These are phyloP conservation scores for Botrytis pseudocinerea DNA, from an alignment of 2,329 filamentous ascomycete genomes.

Conservation along the genomic window DNA sequence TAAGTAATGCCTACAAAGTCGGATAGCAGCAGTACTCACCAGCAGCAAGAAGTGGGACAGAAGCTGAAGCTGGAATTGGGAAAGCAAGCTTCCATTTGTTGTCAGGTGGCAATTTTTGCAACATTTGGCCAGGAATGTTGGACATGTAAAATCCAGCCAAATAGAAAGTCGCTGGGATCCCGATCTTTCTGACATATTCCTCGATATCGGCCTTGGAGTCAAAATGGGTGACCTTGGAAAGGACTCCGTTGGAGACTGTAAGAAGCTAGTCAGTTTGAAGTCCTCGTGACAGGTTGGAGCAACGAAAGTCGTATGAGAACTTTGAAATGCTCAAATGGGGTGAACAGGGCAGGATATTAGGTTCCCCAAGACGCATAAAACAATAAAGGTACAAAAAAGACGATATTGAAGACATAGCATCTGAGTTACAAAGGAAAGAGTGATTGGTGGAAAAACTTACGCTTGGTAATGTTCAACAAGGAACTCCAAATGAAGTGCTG, in stretches of 20 bases:
- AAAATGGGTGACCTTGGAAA: constrained; percentile 45
- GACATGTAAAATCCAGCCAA: constrained; percentile 54
- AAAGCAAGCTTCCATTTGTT: constrained; percentile 39
- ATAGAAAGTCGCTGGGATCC: constrained; percentile 51
- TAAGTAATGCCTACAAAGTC: background rate
- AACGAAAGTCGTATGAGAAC: background rate
- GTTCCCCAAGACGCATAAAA: background rate
- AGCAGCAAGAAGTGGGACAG: constrained; percentile 42
- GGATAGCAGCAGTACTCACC: background rate
- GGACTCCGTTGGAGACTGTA: constrained; percentile 45
- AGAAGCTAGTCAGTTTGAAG: background rate
- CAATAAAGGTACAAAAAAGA: background rate
- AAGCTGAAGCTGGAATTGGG: constrained; percentile 38
- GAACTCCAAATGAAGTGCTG: constrained; percentile 51
- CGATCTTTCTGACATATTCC: constrained; percentile 41
- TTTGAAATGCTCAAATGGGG: background rate
- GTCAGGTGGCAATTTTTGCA: constrained; percentile 35
- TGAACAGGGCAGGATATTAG: background rate
- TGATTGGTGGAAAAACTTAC: constrained; percentile 36
- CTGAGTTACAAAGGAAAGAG: background rate
- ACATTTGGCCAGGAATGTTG: constrained; percentile 44
- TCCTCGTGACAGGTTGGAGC: background rate
- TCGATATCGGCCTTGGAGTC: constrained; percentile 45
- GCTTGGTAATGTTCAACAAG: constrained; percentile 45
- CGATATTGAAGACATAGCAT: background rate